Evolutionary conservation across 2,329 filamentous ascomycete species (phyloP).

Genomic region (Cladophialophora yegresii): DNA sequence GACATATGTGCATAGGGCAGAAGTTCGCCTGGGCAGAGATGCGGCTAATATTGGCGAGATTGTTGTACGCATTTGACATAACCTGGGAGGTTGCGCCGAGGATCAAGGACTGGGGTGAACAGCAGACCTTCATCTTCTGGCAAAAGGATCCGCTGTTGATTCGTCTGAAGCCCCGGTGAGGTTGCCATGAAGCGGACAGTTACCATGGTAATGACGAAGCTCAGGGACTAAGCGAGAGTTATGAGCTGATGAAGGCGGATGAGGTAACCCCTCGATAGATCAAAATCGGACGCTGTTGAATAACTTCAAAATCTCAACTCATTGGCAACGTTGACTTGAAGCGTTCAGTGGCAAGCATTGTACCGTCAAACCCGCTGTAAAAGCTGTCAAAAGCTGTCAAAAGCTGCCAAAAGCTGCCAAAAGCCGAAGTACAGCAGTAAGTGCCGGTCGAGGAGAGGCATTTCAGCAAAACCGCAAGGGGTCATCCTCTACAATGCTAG

Average conservation of each 20-base stretch:
- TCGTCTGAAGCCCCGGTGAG: slow-evolving; percentile 2
- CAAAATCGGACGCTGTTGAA: not conserved
- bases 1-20: slow-evolving; percentile 25
- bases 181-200: not conserved
- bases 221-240: too few species aligned
- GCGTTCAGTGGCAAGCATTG: not conserved
- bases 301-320: not conserved
- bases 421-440: too few species aligned
- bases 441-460: too few species aligned
- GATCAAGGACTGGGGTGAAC: slow-evolving; percentile 16
- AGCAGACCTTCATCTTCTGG: slow-evolving; percentile 26
- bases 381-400: too few species aligned
- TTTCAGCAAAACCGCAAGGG: too few species aligned
- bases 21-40: slow-evolving; percentile 57
- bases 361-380: not conserved
- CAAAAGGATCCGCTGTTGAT: slow-evolving; percentile 19
- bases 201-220: not conserved
- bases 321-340: not conserved
- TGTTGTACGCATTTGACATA: slow-evolving; percentile 55
- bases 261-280: not conserved
- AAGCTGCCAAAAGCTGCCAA: too few species aligned
- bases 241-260: too few species aligned
- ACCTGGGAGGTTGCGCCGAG: slow-evolving; percentile 22
- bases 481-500: too few species aligned
- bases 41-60: slow-evolving; percentile 51